These are phyloP conservation scores for Mucuna pruriens DNA, from an alignment of 306 rosid species.

Conservation along the genomic window DNA sequence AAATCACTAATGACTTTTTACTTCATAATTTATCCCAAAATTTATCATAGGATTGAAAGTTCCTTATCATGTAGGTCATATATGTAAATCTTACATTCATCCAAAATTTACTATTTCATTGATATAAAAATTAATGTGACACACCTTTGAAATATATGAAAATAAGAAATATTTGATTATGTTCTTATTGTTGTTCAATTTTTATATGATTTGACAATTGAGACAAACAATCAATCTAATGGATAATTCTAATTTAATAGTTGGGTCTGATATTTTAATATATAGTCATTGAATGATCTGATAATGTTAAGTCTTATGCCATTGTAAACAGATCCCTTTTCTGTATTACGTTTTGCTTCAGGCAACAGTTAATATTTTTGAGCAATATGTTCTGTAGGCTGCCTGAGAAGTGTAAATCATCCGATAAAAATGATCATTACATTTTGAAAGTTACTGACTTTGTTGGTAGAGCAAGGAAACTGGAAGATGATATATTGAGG, in stretches of 20 bases:
- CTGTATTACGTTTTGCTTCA: background rate
- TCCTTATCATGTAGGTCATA: background rate
- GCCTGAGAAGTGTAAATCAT: conserved; percentile 50
- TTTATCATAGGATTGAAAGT: background rate
- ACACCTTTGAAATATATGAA: background rate
- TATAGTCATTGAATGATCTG: background rate
- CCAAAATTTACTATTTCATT: background rate
- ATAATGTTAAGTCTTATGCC: background rate
- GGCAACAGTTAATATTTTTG: conserved; percentile 39
- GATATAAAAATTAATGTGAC: background rate
- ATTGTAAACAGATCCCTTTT: background rate
- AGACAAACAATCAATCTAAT: background rate
- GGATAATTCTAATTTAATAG: background rate
- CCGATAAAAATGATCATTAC: conserved; percentile 49
- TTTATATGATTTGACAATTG: background rate
- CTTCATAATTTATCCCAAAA: background rate
- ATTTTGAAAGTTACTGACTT: conserved; percentile 61
- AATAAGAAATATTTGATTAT: background rate
- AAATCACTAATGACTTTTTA: background rate
- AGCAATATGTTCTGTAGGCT: conserved; percentile 48
- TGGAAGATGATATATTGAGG: conserved; percentile 84
- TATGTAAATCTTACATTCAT: background rate
- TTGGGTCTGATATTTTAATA: background rate
- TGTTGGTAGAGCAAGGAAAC: conserved; percentile 61
- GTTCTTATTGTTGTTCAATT: background rate